Percentiles rank a stretch among this genome's conserved stretches.
Conservation (phyloP, 352 stramenopile species). For the Phytophthora capsici region DNA sequence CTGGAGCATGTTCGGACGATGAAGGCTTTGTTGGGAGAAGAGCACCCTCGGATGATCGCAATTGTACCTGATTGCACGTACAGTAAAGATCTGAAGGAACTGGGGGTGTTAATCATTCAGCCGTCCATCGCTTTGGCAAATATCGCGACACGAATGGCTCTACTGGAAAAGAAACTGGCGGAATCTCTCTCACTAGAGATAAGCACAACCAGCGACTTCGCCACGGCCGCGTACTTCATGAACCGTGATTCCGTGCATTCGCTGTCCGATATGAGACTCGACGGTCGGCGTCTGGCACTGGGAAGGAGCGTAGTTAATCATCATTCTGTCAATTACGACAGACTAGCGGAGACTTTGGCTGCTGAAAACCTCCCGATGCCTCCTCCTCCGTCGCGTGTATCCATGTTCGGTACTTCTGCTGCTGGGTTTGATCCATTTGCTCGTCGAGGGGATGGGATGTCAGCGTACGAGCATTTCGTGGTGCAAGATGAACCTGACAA, state of each 20-base stretch:
- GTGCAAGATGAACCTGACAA: conserved; percentile 47
- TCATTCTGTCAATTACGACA: conserved; percentile 67
- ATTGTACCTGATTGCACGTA: conserved; percentile 49
- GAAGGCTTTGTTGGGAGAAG: conserved; percentile 43
- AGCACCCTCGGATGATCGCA: conserved; percentile 63
- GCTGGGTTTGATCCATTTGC: conserved; percentile 62
- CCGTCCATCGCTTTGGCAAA: conserved; percentile 69
- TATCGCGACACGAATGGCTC: conserved; percentile 66
- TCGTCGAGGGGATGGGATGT: conserved; percentile 41
- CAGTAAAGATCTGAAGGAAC: conserved; percentile 47
- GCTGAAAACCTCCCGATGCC: conserved; percentile 55
- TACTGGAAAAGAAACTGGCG: conserved; percentile 55
- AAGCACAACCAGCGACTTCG: conserved; percentile 50
- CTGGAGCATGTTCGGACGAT: conserved; percentile 60
- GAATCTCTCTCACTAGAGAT: conserved; percentile 51
- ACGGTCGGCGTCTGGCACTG: conserved; percentile 44
- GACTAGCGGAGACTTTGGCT: conserved; percentile 43
- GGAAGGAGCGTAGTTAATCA: conserved; percentile 69
- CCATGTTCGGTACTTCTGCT: conserved; percentile 68
- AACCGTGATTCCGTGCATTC: conserved; percentile 38
- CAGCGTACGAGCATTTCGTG: conserved; percentile 72
- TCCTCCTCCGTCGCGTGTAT: conserved; percentile 64
- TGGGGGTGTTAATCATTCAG: conserved; percentile 68
- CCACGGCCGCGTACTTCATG: conserved; percentile 67
- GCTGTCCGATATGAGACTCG: conserved; percentile 50